Evolutionary conservation across 2,329 filamentous ascomycete species (phyloP), one percentile per base, ranked within the genome.

Genomic region (Phyllosticta capitalensis): DNA sequence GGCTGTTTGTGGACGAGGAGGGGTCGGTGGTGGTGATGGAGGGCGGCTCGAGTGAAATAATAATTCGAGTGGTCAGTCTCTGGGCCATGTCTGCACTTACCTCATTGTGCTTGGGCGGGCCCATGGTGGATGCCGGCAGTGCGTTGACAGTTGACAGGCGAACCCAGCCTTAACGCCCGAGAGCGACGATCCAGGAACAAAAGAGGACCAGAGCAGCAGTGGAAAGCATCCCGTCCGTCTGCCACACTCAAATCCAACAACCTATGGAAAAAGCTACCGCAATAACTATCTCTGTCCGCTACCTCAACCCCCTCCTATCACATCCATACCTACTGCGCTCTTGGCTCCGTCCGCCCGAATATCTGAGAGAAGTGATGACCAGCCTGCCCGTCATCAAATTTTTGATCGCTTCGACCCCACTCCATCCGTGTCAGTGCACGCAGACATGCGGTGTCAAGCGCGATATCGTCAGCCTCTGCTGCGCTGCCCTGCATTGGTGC

Each of bases 21-120:
- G 30, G 20, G 20, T 63, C 63, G 64, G 66, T 66, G 68, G 68
- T 67, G 65, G 64, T 64, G 68, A 52, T 63, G 61, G 64, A 61
- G 56, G 56, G 56, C 56, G 56, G 56, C 51, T 33, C 38, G 56
- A 33, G 56, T 58, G 56, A 58, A 58, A 58, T 58, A 58, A 54
- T 58, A 58, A 58, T 54, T 38, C 30, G 30, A 38, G 30, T 38
- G 30, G 30, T 38, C 30, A 38, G 30, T 38, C 30, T 38, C 30
- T 38, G 30, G 30, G 30, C 30, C 30, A 38, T 38, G 54, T 54
- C 28, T 38, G 56, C 24, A 58, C 56, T 58, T 58, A 58, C 56
- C 56, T 58, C 56, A 58, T 58, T 58, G 56, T 49, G 51, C 56
- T 58, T 58, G 51, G 19, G 51, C 56, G 53, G 30, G 30, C 30